These are phyloP conservation scores for Zygoascus meyerae DNA, from an alignment of 1,139 yeast genomes.

Conservation along the genomic window DNA sequence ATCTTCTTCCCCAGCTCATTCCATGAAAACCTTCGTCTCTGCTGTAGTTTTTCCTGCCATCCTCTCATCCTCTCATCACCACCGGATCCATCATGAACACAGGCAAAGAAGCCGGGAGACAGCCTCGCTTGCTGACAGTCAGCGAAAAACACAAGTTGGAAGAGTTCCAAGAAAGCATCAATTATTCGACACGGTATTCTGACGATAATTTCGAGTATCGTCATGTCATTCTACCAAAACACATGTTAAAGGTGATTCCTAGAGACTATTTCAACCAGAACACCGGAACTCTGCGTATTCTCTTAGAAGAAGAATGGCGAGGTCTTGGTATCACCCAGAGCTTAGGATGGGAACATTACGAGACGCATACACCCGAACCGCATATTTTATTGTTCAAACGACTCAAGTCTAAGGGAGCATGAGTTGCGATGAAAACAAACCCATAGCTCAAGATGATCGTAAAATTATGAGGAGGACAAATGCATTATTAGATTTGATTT, in stretches of 20 bases:
- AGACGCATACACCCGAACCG: constrained; percentile 98
- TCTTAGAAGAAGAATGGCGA: constrained; percentile 97
- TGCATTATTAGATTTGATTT: no score
- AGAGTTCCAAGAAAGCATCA: constrained; percentile 91
- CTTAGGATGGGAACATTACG: constrained; percentile 97
- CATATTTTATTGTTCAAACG: constrained; percentile 83
- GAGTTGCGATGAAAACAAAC: no score
- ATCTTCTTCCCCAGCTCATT: no score
- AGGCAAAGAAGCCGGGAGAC: constrained; percentile 5
- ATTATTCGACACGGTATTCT: constrained; percentile 84
- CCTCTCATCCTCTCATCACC: background rate
- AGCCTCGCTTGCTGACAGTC: constrained; percentile 64
- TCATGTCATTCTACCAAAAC: constrained; percentile 95
- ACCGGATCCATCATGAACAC: constrained; percentile 1
- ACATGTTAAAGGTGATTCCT: constrained; percentile 93
- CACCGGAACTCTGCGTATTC: constrained; percentile 86
- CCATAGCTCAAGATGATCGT: no score
- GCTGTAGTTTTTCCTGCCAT: background rate
- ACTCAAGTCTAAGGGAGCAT: constrained; percentile 3
- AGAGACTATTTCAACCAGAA: constrained; percentile 92
- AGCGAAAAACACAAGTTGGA: constrained; percentile 79
- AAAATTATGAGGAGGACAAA: no score
- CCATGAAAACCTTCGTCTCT: no score
- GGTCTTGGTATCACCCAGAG: constrained; percentile 97
- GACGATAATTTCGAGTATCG: constrained; percentile 81